Percentiles rank a stretch among this genome's conserved stretches.
Evolutionary conservation across 768 basidiomycete genomes (phyloP).

Genomic region (Termitomyces sp.): DNA sequence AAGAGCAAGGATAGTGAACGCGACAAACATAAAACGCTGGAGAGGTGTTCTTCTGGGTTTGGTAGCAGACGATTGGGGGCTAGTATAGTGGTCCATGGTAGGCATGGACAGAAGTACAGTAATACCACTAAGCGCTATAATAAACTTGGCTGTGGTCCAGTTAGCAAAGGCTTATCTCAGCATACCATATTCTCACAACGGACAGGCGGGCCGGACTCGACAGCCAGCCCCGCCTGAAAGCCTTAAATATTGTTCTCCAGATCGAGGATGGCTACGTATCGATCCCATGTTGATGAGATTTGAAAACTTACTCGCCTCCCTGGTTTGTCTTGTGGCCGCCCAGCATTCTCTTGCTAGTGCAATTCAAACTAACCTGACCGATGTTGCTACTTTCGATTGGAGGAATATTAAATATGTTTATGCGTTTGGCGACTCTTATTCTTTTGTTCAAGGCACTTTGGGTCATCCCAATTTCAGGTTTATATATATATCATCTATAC

Average conservation of each 20-base stretch:
- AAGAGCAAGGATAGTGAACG: slow-evolving; percentile 4
- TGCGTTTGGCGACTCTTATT: slow-evolving; percentile 53
- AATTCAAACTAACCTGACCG: not conserved
- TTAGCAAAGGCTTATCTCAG: no score
- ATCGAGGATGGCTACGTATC: not conserved
- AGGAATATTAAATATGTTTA: slow-evolving; percentile 37
- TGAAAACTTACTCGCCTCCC: not conserved
- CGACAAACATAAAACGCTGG: not conserved
- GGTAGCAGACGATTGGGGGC: not conserved
- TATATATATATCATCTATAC: slow-evolving; percentile 9
- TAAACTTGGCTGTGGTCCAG: no score
- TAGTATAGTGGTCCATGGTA: slow-evolving; percentile 7
- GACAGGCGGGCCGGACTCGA: not conserved
- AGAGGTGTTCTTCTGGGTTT: not conserved
- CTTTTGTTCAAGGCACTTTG: slow-evolving; percentile 45
- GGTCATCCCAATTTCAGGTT: slow-evolving; percentile 51
- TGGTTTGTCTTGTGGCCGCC: not conserved
- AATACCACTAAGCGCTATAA: no score
- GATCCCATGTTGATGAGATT: not conserved
- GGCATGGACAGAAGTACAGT: not conserved
- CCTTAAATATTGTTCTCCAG: no score
- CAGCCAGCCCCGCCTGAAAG: no score
- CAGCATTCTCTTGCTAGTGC: not conserved
- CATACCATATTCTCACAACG: no score
- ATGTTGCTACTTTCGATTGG: slow-evolving; percentile 32